Percentiles rank a stretch among this genome's conserved stretches.
phyloP scores from a whole-genome alignment of 306 rosid species.

The Vigna reflexopilosa region DNA sequence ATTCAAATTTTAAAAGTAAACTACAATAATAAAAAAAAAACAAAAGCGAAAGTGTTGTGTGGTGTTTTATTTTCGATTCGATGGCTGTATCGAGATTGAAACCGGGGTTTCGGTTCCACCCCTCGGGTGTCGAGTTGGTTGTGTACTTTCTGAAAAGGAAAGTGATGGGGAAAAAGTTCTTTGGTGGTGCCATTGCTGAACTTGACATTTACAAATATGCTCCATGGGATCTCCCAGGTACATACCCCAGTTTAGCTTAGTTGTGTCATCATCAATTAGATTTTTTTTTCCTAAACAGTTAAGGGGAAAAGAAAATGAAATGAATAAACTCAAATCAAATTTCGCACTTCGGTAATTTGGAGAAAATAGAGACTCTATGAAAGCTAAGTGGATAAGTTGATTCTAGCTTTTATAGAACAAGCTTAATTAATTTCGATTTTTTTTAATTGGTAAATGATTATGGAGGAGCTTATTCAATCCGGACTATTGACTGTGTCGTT shows the following conservation, averaged over 20 bases:
- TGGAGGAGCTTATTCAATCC: not conserved
- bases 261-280: not conserved
- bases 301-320: no score
- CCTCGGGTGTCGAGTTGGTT: slow-evolving; percentile 69
- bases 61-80: slow-evolving; percentile 2
- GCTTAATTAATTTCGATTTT: not conserved
- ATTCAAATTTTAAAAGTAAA: not conserved
- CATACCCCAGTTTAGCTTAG: not conserved
- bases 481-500: not conserved
- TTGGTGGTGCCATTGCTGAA: slow-evolving; percentile 54
- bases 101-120: slow-evolving; percentile 83
- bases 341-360: not conserved
- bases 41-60: not conserved
- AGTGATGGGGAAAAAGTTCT: slow-evolving; percentile 51
- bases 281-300: not conserved
- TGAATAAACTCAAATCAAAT: not conserved
- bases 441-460: not conserved
- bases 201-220: slow-evolving; percentile 65
- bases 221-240: slow-evolving; percentile 93
- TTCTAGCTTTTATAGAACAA: not conserved
- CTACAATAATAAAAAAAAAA: not conserved
- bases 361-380: not conserved
- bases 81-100: slow-evolving; percentile 39
- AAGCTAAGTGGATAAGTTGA: not conserved
- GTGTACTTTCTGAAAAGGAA: slow-evolving; percentile 67